Conservation (phyloP, 2,329 filamentous ascomycete species). For the Diaporthe sp. region DNA sequence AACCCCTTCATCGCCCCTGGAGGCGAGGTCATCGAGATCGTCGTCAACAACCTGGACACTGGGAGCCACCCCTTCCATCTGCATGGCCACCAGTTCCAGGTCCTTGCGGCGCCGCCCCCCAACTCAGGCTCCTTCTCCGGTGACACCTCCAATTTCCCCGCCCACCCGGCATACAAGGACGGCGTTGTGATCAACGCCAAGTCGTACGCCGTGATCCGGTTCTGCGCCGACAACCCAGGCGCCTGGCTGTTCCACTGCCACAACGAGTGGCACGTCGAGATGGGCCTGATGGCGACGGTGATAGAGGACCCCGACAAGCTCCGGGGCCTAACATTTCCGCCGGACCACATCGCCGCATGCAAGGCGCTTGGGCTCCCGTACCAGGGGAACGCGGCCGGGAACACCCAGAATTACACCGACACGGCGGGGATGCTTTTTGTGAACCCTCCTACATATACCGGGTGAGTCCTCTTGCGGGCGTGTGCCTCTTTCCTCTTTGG, state of each 20-base stretch:
- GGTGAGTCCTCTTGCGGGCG: constrained; percentile 52
- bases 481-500: neutral
- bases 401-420: constrained; percentile 68
- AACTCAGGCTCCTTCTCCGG: constrained; percentile 55
- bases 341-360: constrained; percentile 67
- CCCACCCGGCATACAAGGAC: constrained; percentile 53
- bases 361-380: constrained; percentile 61
- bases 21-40: constrained; percentile 60
- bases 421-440: constrained; percentile 65
- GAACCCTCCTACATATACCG: constrained; percentile 62
- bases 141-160: constrained; percentile 47
- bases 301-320: constrained; percentile 72
- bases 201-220: constrained; percentile 66
- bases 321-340: constrained; percentile 66
- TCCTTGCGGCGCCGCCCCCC: constrained; percentile 58
- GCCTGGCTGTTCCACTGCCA: constrained; percentile 72
- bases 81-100: constrained; percentile 69
- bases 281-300: constrained; percentile 69
- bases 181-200: constrained; percentile 55
- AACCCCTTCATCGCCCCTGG: constrained; percentile 57
- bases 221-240: constrained; percentile 66
- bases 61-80: constrained; percentile 67
- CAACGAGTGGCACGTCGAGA: constrained; percentile 73
- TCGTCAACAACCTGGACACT: constrained; percentile 64
- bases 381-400: constrained; percentile 77